These are phyloP conservation scores for Pseudocercospora eumusae DNA, from an alignment of 2,329 filamentous ascomycete species.

Conservation along the genomic window DNA sequence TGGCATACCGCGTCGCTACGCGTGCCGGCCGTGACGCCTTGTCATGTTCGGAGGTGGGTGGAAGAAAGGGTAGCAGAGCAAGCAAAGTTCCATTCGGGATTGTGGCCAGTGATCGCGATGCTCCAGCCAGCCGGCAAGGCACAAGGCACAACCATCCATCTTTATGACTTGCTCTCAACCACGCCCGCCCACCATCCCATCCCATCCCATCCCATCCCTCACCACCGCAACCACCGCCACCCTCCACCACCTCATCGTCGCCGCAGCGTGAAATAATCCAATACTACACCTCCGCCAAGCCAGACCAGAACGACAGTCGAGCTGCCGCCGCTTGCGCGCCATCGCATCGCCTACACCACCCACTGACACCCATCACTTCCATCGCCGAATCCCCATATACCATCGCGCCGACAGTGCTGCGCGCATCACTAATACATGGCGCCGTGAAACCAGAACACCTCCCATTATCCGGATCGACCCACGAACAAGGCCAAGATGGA, in stretches of 20 bases:
- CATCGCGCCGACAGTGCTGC: conserved; percentile 9
- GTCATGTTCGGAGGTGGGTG: background rate
- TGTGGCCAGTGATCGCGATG: background rate
- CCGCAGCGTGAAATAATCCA: background rate
- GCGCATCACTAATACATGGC: conserved; percentile 18
- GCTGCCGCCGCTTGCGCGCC: background rate
- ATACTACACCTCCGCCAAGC: conserved; percentile 1
- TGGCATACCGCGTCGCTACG: background rate
- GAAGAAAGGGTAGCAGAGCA: background rate
- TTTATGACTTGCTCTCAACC: background rate
- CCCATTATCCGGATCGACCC: conserved; percentile 10
- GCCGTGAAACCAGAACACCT: conserved; percentile 7
- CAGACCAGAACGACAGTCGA: background rate
- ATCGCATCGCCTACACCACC: background rate
- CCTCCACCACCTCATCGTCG: conserved; percentile 14
- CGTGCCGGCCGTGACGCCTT: background rate
- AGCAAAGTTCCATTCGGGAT: conserved; percentile 1
- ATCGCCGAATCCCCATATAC: background rate
- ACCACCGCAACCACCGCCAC: conserved; percentile 5
- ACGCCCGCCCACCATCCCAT: background rate
- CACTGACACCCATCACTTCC: conserved; percentile 2
- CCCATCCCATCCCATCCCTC: conserved; percentile 5
- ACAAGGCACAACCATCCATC: background rate
- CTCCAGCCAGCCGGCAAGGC: background rate
- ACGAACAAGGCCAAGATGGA: conserved; percentile 25